These are phyloP conservation scores for Phytomonas sp. DNA, from an alignment of 208 protist genomes.

Conservation along the genomic window DNA sequence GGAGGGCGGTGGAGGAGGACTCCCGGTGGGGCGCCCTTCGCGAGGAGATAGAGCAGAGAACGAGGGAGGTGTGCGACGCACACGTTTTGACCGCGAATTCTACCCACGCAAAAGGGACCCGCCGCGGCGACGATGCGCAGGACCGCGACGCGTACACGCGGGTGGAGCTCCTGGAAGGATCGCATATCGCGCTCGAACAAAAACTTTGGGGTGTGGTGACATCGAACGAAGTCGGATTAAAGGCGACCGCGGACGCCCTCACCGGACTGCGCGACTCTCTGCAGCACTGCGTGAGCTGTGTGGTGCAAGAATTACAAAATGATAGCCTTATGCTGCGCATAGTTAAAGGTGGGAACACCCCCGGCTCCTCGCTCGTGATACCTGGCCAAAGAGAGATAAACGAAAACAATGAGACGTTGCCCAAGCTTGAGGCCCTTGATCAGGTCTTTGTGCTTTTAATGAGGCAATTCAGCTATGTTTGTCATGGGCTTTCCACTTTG, in stretches of 20 bases:
- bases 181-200: slow-evolving; percentile 7
- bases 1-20: slow-evolving; percentile 16
- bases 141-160: not conserved
- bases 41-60: no score
- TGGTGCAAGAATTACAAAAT: slow-evolving; percentile 18
- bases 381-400: not conserved
- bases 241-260: slow-evolving; percentile 29
- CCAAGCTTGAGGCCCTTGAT: slow-evolving; percentile 27
- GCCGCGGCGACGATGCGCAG: slow-evolving; percentile 1
- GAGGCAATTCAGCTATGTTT: slow-evolving; percentile 23
- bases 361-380: no score
- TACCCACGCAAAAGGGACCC: not conserved
- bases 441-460: slow-evolving; percentile 62
- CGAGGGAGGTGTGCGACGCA: no score
- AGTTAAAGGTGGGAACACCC: no score
- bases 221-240: slow-evolving; percentile 12
- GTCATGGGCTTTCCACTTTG: slow-evolving; percentile 33
- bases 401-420: not conserved
- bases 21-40: no score
- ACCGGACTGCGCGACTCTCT: slow-evolving; percentile 24
- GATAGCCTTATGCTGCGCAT: not conserved
- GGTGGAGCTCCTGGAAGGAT: not conserved
- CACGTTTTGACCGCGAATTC: no score
- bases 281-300: slow-evolving; percentile 34
- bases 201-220: not conserved